A percentile compares a stretch with the other conserved stretches of the same genome.
Conservation (phyloP, 805 yeast species). For the Scheffersomyces coipomensis region DNA sequence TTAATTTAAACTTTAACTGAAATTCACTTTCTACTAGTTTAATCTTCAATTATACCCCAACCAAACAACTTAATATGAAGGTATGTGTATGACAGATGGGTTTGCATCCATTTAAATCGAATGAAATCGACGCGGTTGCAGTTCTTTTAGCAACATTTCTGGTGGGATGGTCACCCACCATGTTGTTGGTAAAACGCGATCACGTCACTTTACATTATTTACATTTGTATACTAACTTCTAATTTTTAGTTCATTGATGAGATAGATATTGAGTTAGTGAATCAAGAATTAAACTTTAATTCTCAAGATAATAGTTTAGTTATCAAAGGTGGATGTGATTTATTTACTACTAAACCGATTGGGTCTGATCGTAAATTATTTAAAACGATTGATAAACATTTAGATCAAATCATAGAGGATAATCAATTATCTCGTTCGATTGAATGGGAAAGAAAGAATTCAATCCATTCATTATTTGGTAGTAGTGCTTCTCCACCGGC, state of each 20-base stretch:
- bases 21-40: too few species aligned
- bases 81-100: too few species aligned
- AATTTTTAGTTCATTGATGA: constrained; percentile 77
- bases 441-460: constrained; percentile 37
- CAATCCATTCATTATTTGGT: constrained; percentile 34
- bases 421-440: constrained; percentile 38
- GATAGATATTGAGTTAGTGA: constrained; percentile 86
- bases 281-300: constrained; percentile 75
- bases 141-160: too few species aligned
- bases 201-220: too few species aligned
- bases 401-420: constrained; percentile 53
- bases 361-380: constrained; percentile 86
- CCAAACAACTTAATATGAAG: too few species aligned
- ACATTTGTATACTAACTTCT: constrained; percentile 8
- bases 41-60: too few species aligned
- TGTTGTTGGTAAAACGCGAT: too few species aligned
- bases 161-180: too few species aligned
- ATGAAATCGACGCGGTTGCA: too few species aligned
- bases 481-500: constrained; percentile 31
- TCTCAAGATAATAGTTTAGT: constrained; percentile 42
- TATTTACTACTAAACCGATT: constrained; percentile 91
- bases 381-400: constrained; percentile 81
- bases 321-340: constrained; percentile 86
- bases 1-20: too few species aligned
- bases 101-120: too few species aligned